Percentiles rank a stretch among this genome's conserved stretches.
phyloP scores from a whole-genome alignment of 345 rosid genomes.

The Citrus mangshanensis region DNA sequence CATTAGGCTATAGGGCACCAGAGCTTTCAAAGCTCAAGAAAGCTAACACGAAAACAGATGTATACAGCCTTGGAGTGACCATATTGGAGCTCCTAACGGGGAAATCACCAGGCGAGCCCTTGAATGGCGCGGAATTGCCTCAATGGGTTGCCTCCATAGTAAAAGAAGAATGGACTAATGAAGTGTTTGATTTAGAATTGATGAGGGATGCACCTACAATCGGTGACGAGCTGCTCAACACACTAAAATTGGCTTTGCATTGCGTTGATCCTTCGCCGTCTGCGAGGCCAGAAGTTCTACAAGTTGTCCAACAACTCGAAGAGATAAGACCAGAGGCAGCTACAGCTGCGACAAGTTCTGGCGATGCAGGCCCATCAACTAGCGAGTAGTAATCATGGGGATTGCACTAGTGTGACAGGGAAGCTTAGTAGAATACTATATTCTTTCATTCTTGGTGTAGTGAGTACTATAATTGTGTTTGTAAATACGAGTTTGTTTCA shows the following conservation, averaged over 20 bases:
- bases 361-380: conserved; percentile 39
- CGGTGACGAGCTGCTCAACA: conserved; percentile 82
- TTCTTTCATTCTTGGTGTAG: conserved; percentile 46
- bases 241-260: conserved; percentile 79
- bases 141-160: conserved; percentile 95
- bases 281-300: conserved; percentile 73
- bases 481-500: conserved; percentile 36
- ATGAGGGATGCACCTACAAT: conserved; percentile 64
- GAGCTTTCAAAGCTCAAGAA: conserved; percentile 92
- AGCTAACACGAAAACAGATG: conserved; percentile 73
- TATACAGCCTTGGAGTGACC: conserved; percentile 84
- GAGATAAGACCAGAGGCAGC: conserved; percentile 55
- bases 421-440: conserved; percentile 15
- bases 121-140: conserved; percentile 83
- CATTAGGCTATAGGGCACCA: conserved; percentile 85
- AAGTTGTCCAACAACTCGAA: conserved; percentile 66
- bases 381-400: conserved; percentile 26
- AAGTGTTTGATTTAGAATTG: conserved; percentile 83
- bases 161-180: conserved; percentile 94
- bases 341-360: conserved; percentile 24
- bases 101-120: conserved; percentile 76
- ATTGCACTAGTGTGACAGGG: not conserved
- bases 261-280: conserved; percentile 90
- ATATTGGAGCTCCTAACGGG: conserved; percentile 85
- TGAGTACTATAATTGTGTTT: conserved; percentile 13